A percentile compares a stretch with the other conserved stretches of the same genome.
phyloP scores from a whole-genome alignment of 768 basidiomycete species.

The Russula griseocarnosa region DNA sequence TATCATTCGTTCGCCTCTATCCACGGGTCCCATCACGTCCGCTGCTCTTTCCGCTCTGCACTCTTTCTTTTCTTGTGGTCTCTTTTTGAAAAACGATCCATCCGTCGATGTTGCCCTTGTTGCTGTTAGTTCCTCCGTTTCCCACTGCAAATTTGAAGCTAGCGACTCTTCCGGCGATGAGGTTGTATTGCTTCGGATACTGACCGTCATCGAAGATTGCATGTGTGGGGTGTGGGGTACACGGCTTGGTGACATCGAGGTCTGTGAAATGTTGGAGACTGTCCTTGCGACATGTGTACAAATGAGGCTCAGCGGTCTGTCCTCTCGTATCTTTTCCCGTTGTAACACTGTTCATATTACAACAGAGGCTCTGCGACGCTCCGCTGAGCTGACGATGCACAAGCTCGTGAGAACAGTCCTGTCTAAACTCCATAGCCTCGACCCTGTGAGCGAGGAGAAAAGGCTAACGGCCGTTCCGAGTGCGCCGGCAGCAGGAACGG shows the following conservation, averaged over 20 bases:
- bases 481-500: slow-evolving; percentile 6
- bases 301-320: slow-evolving; percentile 90
- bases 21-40: slow-evolving; percentile 97
- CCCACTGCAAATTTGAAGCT: slow-evolving; percentile 97
- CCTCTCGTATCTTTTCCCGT: neutral
- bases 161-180: slow-evolving; percentile 98
- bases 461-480: slow-evolving; percentile 57
- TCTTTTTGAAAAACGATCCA: slow-evolving; percentile 57
- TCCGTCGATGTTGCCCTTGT: slow-evolving; percentile 64
- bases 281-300: slow-evolving; percentile 96
- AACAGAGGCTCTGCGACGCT: slow-evolving; percentile 79
- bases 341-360: slow-evolving; percentile 23
- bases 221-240: slow-evolving; percentile 65
- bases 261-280: slow-evolving; percentile 98
- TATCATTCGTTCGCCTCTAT: slow-evolving; percentile 88
- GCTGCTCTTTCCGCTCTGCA: slow-evolving; percentile 84
- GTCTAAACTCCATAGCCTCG: slow-evolving; percentile 59
- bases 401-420: slow-evolving; percentile 81
- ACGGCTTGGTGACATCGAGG: slow-evolving; percentile 85
- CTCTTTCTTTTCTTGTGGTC: slow-evolving; percentile 75
- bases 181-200: slow-evolving; percentile 86
- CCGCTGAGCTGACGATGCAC: slow-evolving; percentile 88
- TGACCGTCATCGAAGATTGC: slow-evolving; percentile 83
- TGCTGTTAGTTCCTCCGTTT: slow-evolving; percentile 83
- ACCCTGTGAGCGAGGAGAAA: slow-evolving; percentile 63